Evolutionary conservation across 1,139 yeast genomes (phyloP), one percentile per base, ranked within the genome.

Genomic region (Taphrina deformans): DNA sequence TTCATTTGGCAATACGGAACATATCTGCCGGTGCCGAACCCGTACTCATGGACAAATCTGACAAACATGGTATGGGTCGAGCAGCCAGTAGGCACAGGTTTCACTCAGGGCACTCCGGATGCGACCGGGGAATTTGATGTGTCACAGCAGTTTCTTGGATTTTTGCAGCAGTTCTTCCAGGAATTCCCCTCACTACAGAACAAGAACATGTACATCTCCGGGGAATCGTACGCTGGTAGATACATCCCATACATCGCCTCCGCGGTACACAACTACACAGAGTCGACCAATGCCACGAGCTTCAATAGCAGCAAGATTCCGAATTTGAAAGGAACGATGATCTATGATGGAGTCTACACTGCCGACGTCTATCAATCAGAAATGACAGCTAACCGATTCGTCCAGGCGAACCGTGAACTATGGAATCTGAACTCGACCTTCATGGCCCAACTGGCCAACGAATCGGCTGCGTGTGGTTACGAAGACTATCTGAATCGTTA

Each of bases 181-280:
- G 73, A 85, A 3, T 93, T 92, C 74, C 96, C 97, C 0, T 85
- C 87, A 60, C 12, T 46, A 27, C 21, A 35, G 38, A 16, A 18
- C 2, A 40, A 16, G 53, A 21, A 31, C 44, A n/a, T 92, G 4
- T 85, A 84, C 70, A 75, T 93, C 62, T 96, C 97, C 0, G 99
- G 99, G 31, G 99, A 93, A 76, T 88, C 96, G 71, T 93, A 87
- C 77, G 98, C 98, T 1, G 99, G 99, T 29, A 97, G 92, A 75
- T 93, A 90, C 74, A 87, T 93, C 66, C 98, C 98, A 0, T 89
- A 88, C 75, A 83, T 92, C 67, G 95, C 93, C 0, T 77, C 82
- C 53, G 85, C 83, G 1, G 80, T 92, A 14, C 72, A 50, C 31
- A 52, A 59, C 18, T 38, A 41, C 50, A 26, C 45, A 26, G 23